Evolutionary conservation across 495 filamentous ascomycete genomes (phyloP), one percentile per base, ranked within the genome.

Genomic region (Cryomyces antarcticus): DNA sequence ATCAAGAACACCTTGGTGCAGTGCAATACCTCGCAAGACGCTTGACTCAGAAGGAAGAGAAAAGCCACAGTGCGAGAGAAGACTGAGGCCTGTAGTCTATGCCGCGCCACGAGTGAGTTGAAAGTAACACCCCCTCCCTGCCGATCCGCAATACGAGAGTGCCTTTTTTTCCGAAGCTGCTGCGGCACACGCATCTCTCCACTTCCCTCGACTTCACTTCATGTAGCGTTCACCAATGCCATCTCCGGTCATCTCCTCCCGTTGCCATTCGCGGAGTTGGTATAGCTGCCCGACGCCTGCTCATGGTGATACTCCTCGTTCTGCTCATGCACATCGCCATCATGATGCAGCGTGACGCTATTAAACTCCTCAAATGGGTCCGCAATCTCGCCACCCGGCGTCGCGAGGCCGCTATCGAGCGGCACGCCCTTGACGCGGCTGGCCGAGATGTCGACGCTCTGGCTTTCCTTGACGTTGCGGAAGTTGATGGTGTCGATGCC

Each of bases 331-430:
- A 24, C 17, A 24, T 24, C 17, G 7, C 84, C 92, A 43, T 96
- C 89, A 65, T 97, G 89, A 61, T 94, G 87, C 45, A 97, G 71
- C 46, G 89, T 97, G 30, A 97, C 89, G 53, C 83, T 93, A 61
- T 97, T 97, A 58, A 97, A 97, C 57, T 96, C 92, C 59, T 93
- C 84, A 56, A 97, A 97, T 9, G 89, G 89, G 70, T 97, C 89
- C n/a, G 73, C 70, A 44, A 77, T 60, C 55, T 93, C 87, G 31
- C 69, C 80, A 31, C 78, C 84, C 7, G 89, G 86, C 29, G 88
- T 95, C 4, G 78, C 77, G 30, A 89, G 62, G 6, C 82, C 84
- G 24, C 77, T 83, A 51, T 93, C 83, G 49, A 94, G 63, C 7
- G 83, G 82, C 29, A 93, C 83, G 4, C 85, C 86, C 52, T 78